These are phyloP conservation scores for Epichloe sp. DNA, from an alignment of 2,329 filamentous ascomycete species.

Conservation along the genomic window DNA sequence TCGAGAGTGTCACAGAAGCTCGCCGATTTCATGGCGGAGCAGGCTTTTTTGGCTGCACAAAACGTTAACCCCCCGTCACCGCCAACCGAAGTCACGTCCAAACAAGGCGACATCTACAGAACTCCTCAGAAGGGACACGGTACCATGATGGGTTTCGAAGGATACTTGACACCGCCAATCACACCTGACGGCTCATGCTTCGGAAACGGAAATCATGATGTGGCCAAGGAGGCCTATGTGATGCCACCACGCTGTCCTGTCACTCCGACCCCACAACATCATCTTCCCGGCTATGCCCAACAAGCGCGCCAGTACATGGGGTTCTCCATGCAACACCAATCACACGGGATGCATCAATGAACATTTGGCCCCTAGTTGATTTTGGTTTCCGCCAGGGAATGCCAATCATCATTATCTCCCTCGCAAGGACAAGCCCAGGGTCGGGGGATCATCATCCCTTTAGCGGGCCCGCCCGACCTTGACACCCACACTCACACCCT, in stretches of 20 bases:
- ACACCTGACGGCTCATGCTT: constrained; percentile 60
- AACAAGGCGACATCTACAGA: constrained; percentile 52
- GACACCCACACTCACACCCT: not conserved
- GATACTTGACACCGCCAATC: constrained; percentile 75
- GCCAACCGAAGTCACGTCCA: constrained; percentile 37
- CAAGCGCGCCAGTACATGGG: constrained; percentile 21
- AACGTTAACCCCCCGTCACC: constrained; percentile 46
- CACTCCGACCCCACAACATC: constrained; percentile 41
- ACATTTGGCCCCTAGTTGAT: constrained; percentile 14
- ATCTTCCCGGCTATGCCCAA: constrained; percentile 18
- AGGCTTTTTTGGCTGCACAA: constrained; percentile 41
- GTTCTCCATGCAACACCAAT: constrained; percentile 27
- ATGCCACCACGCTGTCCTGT: constrained; percentile 45
- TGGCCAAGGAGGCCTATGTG: constrained; percentile 33
- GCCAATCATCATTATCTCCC: not conserved
- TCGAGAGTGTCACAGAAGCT: constrained; percentile 42
- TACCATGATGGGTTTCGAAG: constrained; percentile 50
- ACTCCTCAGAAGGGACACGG: constrained; percentile 69
- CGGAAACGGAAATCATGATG: constrained; percentile 20
- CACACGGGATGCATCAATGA: constrained; percentile 26
- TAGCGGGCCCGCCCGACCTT: constrained; percentile 4
- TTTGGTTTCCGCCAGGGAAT: not conserved
- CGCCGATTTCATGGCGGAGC: constrained; percentile 45
- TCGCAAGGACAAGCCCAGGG: not conserved
- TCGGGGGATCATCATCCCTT: not conserved